Evolutionary conservation across 23 red algal species (phyloP).

Genomic region (Chondrus crispus): DNA sequence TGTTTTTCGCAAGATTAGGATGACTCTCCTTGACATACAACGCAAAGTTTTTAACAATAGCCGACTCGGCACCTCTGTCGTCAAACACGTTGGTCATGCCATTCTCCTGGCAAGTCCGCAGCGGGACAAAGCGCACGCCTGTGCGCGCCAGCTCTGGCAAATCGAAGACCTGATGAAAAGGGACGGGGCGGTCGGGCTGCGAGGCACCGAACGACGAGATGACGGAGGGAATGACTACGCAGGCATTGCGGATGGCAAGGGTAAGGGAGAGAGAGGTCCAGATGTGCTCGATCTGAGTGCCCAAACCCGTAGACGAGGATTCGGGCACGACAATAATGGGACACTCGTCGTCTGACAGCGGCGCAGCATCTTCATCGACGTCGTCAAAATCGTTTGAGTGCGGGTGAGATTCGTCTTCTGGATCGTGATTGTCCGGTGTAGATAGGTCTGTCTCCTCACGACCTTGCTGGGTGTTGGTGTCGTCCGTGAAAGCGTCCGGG

Average conservation of each 20-base stretch:
- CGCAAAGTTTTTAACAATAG: constrained; percentile 16
- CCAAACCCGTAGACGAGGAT: background rate
- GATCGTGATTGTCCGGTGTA: background rate
- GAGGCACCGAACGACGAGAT: background rate
- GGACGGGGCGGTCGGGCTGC: background rate
- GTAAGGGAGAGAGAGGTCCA: constrained; percentile 33
- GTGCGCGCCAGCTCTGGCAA: constrained; percentile 1
- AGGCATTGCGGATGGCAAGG: constrained; percentile 36
- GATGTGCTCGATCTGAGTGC: constrained; percentile 31
- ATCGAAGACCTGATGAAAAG: constrained; percentile 42
- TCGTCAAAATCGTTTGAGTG: background rate
- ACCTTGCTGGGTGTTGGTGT: background rate
- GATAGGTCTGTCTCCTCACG: background rate
- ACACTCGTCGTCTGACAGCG: constrained; percentile 30
- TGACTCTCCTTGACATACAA: constrained; percentile 9
- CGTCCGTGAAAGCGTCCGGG: background rate
- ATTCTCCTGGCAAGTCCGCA: background rate
- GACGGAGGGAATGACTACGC: constrained; percentile 10
- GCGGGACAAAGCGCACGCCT: constrained; percentile 19
- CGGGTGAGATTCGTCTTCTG: background rate
- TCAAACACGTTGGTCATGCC: constrained; percentile 11
- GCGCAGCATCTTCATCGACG: background rate
- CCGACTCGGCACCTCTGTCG: background rate
- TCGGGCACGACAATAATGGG: constrained; percentile 26
- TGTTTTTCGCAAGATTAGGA: constrained; percentile 1